Conservation (phyloP, 768 basidiomycete species). For the Rhizopogon sp. region DNA sequence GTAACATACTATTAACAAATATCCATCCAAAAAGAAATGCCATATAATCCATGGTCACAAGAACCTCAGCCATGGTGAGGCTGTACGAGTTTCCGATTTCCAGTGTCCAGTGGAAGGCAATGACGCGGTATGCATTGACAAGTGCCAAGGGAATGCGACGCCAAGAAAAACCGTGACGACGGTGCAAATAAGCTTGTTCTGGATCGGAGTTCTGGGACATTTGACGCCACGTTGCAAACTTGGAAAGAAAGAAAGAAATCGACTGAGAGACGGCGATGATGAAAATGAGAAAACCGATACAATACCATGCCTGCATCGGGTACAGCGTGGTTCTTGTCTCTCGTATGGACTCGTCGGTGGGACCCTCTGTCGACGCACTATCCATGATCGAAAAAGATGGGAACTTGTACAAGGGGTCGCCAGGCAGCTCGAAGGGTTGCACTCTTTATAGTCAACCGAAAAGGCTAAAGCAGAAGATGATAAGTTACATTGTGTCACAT, state of each 20-base stretch:
- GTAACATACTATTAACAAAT: conserved; percentile 39
- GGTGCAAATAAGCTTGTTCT: background rate
- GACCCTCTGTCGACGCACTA: conserved; percentile 12
- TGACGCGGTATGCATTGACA: conserved; percentile 35
- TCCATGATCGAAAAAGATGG: background rate
- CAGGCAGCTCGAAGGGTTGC: background rate
- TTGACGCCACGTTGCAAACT: conserved; percentile 2
- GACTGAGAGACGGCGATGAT: conserved; percentile 9
- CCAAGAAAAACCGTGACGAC: conserved; percentile 36
- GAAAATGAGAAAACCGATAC: conserved; percentile 6
- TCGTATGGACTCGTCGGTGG: conserved; percentile 3
- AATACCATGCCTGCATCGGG: conserved; percentile 9
- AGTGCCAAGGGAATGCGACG: conserved; percentile 29
- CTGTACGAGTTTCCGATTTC: conserved; percentile 34
- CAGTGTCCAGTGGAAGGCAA: conserved; percentile 40
- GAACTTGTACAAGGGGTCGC: background rate
- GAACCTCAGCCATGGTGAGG: conserved; percentile 36
- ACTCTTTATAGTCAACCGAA: background rate
- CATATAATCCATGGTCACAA: conserved; percentile 41
- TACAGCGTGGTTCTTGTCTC: conserved; percentile 1
- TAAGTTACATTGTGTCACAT: too few relatives aligned
- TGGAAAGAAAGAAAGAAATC: conserved; percentile 5
- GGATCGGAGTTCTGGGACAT: background rate
- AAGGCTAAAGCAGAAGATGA: too few relatives aligned
- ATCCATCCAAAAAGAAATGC: conserved; percentile 36